A percentile compares a stretch with the other conserved stretches of the same genome.
Conservation (phyloP, 306 rosid genomes). For the Malus orientalis region DNA sequence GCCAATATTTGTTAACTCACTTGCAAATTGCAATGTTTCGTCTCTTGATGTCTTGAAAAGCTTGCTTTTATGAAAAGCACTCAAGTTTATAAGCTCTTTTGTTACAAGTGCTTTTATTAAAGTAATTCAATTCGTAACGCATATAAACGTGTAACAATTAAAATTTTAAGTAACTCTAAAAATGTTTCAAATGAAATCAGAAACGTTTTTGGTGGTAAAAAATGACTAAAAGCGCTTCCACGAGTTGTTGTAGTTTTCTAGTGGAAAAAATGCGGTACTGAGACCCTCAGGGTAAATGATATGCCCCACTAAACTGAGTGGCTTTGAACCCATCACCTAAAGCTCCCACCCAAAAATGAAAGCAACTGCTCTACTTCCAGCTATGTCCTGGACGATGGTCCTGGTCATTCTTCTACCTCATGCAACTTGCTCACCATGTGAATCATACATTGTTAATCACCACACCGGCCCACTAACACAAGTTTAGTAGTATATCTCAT, state of each 20-base stretch:
- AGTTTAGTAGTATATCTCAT: too few species aligned
- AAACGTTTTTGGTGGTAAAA: too few species aligned
- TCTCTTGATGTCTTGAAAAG: background rate
- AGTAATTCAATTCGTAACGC: too few species aligned
- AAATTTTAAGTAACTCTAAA: too few species aligned
- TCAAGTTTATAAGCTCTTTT: too few species aligned
- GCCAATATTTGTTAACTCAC: background rate
- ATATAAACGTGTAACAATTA: too few species aligned
- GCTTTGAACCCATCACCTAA: conserved; percentile 12
- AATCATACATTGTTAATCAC: background rate
- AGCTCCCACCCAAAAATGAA: background rate
- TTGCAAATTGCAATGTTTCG: background rate
- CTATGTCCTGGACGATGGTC: conserved; percentile 14
- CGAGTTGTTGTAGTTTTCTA: background rate
- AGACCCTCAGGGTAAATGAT: background rate
- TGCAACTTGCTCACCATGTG: background rate
- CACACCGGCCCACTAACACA: background rate
- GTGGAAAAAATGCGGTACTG: conserved; percentile 37
- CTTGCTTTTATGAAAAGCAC: too few species aligned
- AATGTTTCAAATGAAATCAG: too few species aligned
- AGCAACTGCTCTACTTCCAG: background rate
- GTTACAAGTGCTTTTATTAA: too few species aligned
- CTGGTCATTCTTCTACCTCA: background rate
- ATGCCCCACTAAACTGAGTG: conserved; percentile 25
- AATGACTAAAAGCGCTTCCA: background rate